Evolutionary conservation across 495 filamentous ascomycete species (phyloP).

Genomic region (Schizothecium vesticola): DNA sequence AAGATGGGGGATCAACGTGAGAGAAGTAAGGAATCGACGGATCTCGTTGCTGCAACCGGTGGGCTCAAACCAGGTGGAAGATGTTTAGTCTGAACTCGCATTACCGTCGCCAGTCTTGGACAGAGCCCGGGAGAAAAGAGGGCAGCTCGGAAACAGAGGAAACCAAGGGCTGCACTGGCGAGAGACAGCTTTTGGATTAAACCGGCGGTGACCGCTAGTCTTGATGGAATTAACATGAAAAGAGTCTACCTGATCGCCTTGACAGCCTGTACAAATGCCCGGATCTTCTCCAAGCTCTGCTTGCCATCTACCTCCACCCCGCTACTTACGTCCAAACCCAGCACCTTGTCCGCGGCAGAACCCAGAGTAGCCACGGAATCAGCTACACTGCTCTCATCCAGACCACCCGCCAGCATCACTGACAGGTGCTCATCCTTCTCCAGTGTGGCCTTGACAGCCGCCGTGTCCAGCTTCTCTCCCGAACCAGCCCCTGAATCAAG

Average conservation of each 20-base stretch:
- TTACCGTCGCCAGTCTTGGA: neutral
- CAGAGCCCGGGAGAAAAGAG: neutral
- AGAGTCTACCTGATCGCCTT: slow-evolving; percentile 49
- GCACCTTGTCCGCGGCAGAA: slow-evolving; percentile 51
- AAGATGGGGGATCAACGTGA: neutral
- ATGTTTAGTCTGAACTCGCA: neutral
- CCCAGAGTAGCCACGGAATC: slow-evolving; percentile 55
- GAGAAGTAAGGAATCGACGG: neutral
- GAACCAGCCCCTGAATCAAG: slow-evolving; percentile 83
- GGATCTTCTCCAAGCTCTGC: slow-evolving; percentile 80
- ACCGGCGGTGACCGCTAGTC: neutral
- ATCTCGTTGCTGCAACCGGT: neutral
- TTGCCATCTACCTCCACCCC: slow-evolving; percentile 81
- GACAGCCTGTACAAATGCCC: slow-evolving; percentile 67
- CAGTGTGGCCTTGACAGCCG: slow-evolving; percentile 56
- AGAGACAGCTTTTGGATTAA: neutral
- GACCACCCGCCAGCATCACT: slow-evolving; percentile 77
- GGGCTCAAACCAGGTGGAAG: neutral
- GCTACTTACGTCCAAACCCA: slow-evolving; percentile 88
- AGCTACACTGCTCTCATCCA: slow-evolving; percentile 69
- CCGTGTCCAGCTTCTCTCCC: slow-evolving; percentile 66
- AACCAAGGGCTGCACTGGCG: neutral
- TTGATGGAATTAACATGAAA: neutral
- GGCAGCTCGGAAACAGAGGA: neutral
- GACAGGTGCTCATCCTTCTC: slow-evolving; percentile 53